These are phyloP conservation scores for Trametes hirsuta DNA, from an alignment of 1,284 basidiomycete genomes.

Conservation along the genomic window DNA sequence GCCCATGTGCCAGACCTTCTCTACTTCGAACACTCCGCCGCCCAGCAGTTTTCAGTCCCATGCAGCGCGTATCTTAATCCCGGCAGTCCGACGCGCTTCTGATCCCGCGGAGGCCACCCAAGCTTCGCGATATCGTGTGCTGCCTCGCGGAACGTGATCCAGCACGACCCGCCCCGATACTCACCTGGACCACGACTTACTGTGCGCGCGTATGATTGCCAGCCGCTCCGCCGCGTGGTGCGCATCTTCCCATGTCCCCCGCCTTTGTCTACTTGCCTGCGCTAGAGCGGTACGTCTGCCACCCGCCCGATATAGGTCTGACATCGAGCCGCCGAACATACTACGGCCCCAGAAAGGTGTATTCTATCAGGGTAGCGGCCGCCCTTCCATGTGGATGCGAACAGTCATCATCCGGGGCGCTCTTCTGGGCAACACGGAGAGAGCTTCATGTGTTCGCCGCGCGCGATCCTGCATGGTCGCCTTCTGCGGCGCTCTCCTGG, in stretches of 20 bases:
- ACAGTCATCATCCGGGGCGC: not conserved
- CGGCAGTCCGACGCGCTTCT: slow-evolving; percentile 7
- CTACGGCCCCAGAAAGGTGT: not conserved
- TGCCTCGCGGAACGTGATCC: not conserved
- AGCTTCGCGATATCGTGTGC: slow-evolving; percentile 13
- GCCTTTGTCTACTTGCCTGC: not conserved
- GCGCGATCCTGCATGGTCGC: slow-evolving; percentile 10
- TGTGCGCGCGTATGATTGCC: slow-evolving; percentile 7
- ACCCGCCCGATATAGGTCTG: slow-evolving; percentile 11
- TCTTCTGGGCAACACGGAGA: not conserved
- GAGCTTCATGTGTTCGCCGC: slow-evolving; percentile 6
- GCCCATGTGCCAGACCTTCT: slow-evolving; percentile 11
- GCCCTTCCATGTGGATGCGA: slow-evolving; percentile 5
- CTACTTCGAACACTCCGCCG: not conserved
- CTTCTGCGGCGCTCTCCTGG: slow-evolving; percentile 10
- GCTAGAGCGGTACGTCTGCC: slow-evolving; percentile 4
- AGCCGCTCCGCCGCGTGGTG: slow-evolving; percentile 11
- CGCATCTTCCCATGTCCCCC: slow-evolving; percentile 6
- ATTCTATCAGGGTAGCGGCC: slow-evolving; percentile 5
- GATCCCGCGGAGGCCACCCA: not conserved
- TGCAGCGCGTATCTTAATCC: slow-evolving; percentile 13
- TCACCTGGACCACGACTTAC: slow-evolving; percentile 1
- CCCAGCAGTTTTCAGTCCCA: slow-evolving; percentile 7
- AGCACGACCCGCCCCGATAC: not conserved
- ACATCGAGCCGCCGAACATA: slow-evolving; percentile 10